Percentiles rank a stretch among this genome's conserved stretches.
These are phyloP conservation scores for Colletotrichum aenigma DNA, from an alignment of 2,329 filamentous ascomycete genomes.

Conservation along the genomic window DNA sequence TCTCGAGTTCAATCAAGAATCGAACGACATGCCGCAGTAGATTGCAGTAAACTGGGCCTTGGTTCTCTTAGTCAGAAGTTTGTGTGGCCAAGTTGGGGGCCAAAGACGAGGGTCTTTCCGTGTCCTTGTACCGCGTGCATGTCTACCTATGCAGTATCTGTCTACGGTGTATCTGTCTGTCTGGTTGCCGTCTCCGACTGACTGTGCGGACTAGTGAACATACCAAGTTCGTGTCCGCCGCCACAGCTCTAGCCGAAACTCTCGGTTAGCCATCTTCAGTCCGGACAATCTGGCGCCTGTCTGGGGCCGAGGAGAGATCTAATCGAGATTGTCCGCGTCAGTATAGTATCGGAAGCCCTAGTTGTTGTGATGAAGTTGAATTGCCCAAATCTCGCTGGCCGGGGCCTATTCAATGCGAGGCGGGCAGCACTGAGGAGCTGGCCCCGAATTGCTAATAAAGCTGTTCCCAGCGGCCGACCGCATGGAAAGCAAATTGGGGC, in stretches of 20 bases:
- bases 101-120: background rate
- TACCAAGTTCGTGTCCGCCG: background rate
- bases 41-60: background rate
- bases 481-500: background rate
- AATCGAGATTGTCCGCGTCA: background rate
- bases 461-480: background rate
- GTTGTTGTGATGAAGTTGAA: background rate
- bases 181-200: background rate
- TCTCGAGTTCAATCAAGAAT: background rate
- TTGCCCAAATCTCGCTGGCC: background rate
- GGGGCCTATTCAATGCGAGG: background rate
- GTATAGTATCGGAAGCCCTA: background rate
- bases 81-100: background rate
- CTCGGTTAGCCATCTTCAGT: constrained; percentile 3
- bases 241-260: constrained; percentile 10
- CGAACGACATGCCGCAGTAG: background rate
- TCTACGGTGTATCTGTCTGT: background rate
- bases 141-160: no score
- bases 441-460: constrained; percentile 5
- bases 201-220: background rate
- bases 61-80: background rate
- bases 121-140: background rate
- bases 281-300: background rate
- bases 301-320: background rate
- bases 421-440: background rate